Evolutionary conservation across 2,329 filamentous ascomycete species (phyloP).

Genomic region (Rhynchosporium agropyri): DNA sequence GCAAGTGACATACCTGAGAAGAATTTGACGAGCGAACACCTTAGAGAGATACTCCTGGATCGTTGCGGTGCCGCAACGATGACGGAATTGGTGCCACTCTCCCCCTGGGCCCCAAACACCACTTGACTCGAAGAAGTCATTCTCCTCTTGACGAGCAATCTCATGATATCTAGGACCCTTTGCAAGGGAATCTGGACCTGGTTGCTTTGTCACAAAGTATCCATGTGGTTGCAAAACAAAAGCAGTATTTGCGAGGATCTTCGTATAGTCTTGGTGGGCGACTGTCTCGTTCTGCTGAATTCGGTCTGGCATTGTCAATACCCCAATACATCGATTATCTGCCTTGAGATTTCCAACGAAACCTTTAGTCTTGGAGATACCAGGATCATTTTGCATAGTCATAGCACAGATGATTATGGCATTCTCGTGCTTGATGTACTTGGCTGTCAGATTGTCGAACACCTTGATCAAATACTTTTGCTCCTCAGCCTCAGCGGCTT

Average conservation of each 20-base stretch:
- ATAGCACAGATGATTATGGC: constrained; percentile 78
- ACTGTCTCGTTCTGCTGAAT: constrained; percentile 54
- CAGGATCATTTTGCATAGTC: constrained; percentile 76
- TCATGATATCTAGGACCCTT: not conserved
- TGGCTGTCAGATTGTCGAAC: constrained; percentile 68
- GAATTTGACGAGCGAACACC: not conserved
- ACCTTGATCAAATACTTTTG: constrained; percentile 69
- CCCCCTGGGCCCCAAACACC: constrained; percentile 1
- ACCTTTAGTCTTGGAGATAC: constrained; percentile 71
- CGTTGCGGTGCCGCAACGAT: not conserved
- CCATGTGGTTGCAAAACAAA: constrained; percentile 67
- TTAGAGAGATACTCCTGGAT: constrained; percentile 10
- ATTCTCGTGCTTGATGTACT: constrained; percentile 69
- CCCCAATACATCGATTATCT: constrained; percentile 65
- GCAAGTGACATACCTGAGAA: not conserved
- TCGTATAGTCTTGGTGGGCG: constrained; percentile 59
- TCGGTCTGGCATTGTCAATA: constrained; percentile 81
- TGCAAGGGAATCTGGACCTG: not conserved
- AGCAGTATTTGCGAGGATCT: constrained; percentile 61
- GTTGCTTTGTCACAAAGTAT: constrained; percentile 75
- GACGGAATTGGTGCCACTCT: not conserved
- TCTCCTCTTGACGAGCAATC: not conserved
- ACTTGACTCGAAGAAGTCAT: not conserved
- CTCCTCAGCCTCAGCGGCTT: constrained; percentile 63
- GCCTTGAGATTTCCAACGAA: constrained; percentile 63